Evolutionary conservation across 2,329 filamentous ascomycete genomes (phyloP).

Genomic region (Epichloe amarillans): DNA sequence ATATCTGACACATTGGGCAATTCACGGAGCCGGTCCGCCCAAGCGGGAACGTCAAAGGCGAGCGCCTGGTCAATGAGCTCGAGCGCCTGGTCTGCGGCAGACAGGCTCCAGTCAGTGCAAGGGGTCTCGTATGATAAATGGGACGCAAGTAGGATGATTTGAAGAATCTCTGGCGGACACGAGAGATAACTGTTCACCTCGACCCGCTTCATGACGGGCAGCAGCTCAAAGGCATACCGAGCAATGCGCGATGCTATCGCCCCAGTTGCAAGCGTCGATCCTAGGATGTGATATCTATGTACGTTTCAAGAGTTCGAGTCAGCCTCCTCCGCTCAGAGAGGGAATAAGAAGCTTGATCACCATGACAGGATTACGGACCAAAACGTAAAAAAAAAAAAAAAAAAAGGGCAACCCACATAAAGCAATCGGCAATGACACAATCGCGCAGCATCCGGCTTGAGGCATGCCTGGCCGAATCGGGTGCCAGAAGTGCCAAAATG

Average conservation of each 20-base stretch:
- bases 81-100: slow-evolving; percentile 23
- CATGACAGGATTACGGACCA: not conserved
- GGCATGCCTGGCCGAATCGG: slow-evolving; percentile 14
- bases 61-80: slow-evolving; percentile 28
- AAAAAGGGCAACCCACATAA: slow-evolving; percentile 24
- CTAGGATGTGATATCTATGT: slow-evolving; percentile 27
- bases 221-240: slow-evolving; percentile 24
- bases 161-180: slow-evolving; percentile 28
- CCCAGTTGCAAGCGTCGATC: slow-evolving; percentile 23
- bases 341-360: not conserved
- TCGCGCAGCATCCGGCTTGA: slow-evolving; percentile 26
- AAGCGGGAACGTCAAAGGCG: slow-evolving; percentile 27
- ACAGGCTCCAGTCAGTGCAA: slow-evolving; percentile 17
- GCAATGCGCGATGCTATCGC: slow-evolving; percentile 25
- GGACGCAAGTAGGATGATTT: slow-evolving; percentile 31
- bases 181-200: slow-evolving; percentile 30
- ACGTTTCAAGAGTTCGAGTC: not conserved
- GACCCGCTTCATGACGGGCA: slow-evolving; percentile 27
- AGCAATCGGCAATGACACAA: slow-evolving; percentile 34
- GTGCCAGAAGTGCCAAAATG: slow-evolving; percentile 25
- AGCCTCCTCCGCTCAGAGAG: not conserved
- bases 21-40: slow-evolving; percentile 27
- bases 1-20: slow-evolving; percentile 23
- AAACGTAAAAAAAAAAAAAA: not conserved
- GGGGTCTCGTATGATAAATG: slow-evolving; percentile 27